These are phyloP conservation scores for Obelidium mucronatum DNA, from an alignment of 192 early-diverging fungal species.

Conservation along the genomic window DNA sequence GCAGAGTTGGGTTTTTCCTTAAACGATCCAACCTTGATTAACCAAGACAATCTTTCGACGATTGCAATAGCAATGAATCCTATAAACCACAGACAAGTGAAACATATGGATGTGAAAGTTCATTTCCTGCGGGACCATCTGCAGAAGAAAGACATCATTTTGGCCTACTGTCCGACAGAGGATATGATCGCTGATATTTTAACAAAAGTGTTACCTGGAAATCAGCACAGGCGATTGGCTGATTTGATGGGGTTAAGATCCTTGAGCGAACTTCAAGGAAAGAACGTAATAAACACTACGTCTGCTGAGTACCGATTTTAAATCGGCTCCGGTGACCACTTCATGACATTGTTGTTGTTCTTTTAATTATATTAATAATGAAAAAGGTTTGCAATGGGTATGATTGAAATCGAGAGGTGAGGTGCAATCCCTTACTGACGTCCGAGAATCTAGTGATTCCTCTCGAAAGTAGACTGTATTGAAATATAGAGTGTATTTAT, in stretches of 20 bases:
- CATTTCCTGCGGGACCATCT: conserved; percentile 46
- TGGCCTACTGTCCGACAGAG: conserved; percentile 35
- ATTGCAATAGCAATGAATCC: conserved; percentile 43
- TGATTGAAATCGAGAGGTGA: neutral
- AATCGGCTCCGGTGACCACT: neutral
- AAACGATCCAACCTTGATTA: conserved; percentile 2
- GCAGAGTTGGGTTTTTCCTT: conserved; percentile 7
- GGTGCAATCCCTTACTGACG: neutral
- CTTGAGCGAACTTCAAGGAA: neutral
- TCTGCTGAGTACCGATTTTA: neutral
- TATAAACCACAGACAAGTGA: conserved; percentile 39
- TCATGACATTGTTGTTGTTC: neutral
- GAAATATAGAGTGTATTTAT: neutral
- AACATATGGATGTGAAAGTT: conserved; percentile 44
- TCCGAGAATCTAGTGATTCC: neutral
- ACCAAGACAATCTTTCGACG: conserved; percentile 9
- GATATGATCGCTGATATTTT: conserved; percentile 40
- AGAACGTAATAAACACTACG: neutral
- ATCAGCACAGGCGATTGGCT: neutral
- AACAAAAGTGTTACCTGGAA: conserved; percentile 39
- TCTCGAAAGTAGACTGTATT: neutral
- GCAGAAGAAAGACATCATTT: conserved; percentile 11
- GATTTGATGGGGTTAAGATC: conserved; percentile 15
- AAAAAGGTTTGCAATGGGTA: neutral
- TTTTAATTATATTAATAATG: neutral